Conservation (phyloP, 1,284 basidiomycete species). For the Pisolithus thermaeus region DNA sequence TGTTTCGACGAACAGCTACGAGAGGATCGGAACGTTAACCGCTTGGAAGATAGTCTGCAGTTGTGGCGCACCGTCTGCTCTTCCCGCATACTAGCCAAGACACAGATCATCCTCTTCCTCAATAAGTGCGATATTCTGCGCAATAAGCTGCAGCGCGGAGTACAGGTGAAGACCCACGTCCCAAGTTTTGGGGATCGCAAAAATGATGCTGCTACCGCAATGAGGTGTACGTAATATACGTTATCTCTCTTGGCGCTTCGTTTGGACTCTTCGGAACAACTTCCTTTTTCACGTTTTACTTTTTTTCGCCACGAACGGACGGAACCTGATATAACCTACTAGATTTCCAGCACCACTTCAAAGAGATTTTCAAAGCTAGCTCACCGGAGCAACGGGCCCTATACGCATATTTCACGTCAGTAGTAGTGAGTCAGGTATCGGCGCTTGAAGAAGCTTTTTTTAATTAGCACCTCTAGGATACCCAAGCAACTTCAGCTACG, state of each 20-base stretch:
- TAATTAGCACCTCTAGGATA: slow-evolving; percentile 41
- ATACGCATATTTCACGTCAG: slow-evolving; percentile 65
- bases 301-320: background rate
- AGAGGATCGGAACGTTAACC: slow-evolving; percentile 63
- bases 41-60: slow-evolving; percentile 66
- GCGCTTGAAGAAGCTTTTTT: too few species aligned
- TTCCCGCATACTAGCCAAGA: slow-evolving; percentile 54
- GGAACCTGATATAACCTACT: slow-evolving; percentile 8
- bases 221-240: slow-evolving; percentile 44
- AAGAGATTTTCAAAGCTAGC: slow-evolving; percentile 51
- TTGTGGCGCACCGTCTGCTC: slow-evolving; percentile 66
- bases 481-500: slow-evolving; percentile 60
- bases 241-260: too few species aligned
- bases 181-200: slow-evolving; percentile 57
- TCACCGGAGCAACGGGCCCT: slow-evolving; percentile 48
- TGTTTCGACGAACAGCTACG: slow-evolving; percentile 68
- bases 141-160: slow-evolving; percentile 56
- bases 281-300: background rate
- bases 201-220: slow-evolving; percentile 50
- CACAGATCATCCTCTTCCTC: slow-evolving; percentile 55
- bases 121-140: slow-evolving; percentile 67
- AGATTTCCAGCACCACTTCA: slow-evolving; percentile 67
- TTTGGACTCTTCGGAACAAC: too few species aligned
- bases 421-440: slow-evolving; percentile 24
- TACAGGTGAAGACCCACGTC: slow-evolving; percentile 54